Evolutionary conservation across 2,329 filamentous ascomycete genomes (phyloP).

Genomic region (Colletotrichum sp.): DNA sequence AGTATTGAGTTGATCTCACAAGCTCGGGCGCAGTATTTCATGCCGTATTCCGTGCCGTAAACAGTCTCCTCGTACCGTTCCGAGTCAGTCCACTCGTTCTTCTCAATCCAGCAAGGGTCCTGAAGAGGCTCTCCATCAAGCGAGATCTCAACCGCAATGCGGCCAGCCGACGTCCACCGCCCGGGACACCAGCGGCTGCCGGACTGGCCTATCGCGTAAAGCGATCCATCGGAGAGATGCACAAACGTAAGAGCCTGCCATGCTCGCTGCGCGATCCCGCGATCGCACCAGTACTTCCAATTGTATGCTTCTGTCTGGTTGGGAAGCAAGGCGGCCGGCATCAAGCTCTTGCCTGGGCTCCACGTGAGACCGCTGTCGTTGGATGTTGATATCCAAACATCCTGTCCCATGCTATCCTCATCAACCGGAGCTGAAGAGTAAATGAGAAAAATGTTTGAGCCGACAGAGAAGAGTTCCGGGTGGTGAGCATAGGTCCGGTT

Average conservation of each 20-base stretch:
- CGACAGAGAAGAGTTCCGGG: constrained; percentile 25
- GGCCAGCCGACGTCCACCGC: constrained; percentile 19
- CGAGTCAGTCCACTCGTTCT: constrained; percentile 22
- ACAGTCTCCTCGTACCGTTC: constrained; percentile 22
- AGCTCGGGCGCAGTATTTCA: constrained; percentile 22
- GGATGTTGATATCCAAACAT: constrained; percentile 26
- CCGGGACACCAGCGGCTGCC: constrained; percentile 18
- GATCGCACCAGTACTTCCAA: constrained; percentile 28
- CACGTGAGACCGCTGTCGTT: constrained; percentile 25
- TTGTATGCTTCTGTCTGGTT: constrained; percentile 27
- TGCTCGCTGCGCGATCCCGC: constrained; percentile 24
- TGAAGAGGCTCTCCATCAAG: constrained; percentile 17
- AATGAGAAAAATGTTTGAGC: constrained; percentile 22
- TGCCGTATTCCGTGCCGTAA: constrained; percentile 25
- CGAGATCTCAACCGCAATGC: constrained; percentile 20
- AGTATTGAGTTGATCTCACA: constrained; percentile 22
- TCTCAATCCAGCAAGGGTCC: constrained; percentile 27
- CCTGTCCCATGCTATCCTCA: constrained; percentile 29
- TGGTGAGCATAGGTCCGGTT: constrained; percentile 29
- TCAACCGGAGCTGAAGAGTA: constrained; percentile 28
- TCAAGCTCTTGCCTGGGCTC: constrained; percentile 16
- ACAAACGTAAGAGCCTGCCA: constrained; percentile 22
- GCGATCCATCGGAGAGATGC: background rate
- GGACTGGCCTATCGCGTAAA: constrained; percentile 25
- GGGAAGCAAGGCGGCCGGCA: constrained; percentile 27